Evolutionary conservation across 768 basidiomycete species (phyloP), one percentile per base, ranked within the genome.

Genomic region (Pisolithus orientalis): DNA sequence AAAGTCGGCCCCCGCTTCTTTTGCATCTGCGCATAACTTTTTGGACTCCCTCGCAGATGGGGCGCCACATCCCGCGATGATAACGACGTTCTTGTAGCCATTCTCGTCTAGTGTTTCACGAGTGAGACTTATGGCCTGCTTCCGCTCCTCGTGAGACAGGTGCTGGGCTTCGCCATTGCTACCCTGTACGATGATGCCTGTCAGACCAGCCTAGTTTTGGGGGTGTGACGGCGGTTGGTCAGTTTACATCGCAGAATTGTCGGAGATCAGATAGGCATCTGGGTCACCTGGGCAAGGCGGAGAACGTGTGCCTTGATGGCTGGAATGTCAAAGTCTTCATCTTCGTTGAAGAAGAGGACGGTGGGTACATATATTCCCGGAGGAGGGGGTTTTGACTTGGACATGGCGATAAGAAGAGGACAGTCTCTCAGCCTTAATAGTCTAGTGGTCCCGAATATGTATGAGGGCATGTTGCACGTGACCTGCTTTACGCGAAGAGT

Each of bases 41-140:
- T 80, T 77, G 32, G 89, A 91, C 65, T 90, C 88, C 16, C 83
- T 75, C 0, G 88, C 84, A 2, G 87, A 89, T 55, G 83, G 87
- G 1, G 85, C 86, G 1, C 92, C 92, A 5, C 90, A 91, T 1
- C 92, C 92, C 5, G 87, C 91, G 53, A 93, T 82, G 40, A 94
- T 76, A 13, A 85, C 67, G 39, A 83, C 77, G 39, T 85, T 70
- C 45, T 77, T 65, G 66, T 86, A 87, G 2, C 87, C 86, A 54
- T 84, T 81, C 49, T 79, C 74, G 63, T 92, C 81, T 10, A 94
- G 76, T 1, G 87, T 89, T 49, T 81, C 66, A 24, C 90, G 77
- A 1, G 87, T 86, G 39, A 86, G 64, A 17, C 68, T 62, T 58
- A 91, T 87, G 9, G 80, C 76, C 16, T 72, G 64, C 56, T 79